Conservation (phyloP, 306 rosid genomes). For the Oemleria cerasiformis region DNA sequence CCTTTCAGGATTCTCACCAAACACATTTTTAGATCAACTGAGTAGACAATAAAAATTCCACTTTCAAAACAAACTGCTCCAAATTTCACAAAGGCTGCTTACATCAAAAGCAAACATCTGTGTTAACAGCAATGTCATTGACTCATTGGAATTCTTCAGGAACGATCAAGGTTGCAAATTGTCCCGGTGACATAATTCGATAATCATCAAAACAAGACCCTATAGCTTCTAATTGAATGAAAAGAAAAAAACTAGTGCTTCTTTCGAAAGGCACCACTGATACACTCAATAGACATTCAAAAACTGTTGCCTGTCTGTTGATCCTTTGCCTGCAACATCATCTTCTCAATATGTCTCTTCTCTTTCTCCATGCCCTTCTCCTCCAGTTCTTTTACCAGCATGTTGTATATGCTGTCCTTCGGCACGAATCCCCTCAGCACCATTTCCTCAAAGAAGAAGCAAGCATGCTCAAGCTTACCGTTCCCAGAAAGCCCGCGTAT, state of each 20-base stretch:
- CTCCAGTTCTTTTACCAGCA: slow-evolving; percentile 47
- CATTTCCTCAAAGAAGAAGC: slow-evolving; percentile 61
- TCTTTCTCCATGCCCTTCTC: slow-evolving; percentile 54
- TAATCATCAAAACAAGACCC: neutral
- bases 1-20: neutral
- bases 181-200: neutral
- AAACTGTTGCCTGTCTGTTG: neutral
- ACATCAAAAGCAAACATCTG: neutral
- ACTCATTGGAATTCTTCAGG: neutral
- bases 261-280: no score
- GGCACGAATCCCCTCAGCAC: slow-evolving; percentile 29
- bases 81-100: neutral
- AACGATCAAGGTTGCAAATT: neutral
- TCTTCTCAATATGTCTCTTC: slow-evolving; percentile 46
- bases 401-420: slow-evolving; percentile 32
- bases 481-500: slow-evolving; percentile 45
- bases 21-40: neutral
- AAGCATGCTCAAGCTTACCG: slow-evolving; percentile 54
- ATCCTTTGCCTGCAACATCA: slow-evolving; percentile 37
- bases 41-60: neutral
- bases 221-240: neutral
- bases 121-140: neutral
- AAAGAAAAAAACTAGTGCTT: no score
- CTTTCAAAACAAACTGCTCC: neutral
- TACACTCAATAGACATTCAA: neutral